A percentile compares a stretch with the other conserved stretches of the same genome.
Evolutionary conservation across 805 yeast genomes (phyloP).

Genomic region (Saturnispora hagleri): DNA sequence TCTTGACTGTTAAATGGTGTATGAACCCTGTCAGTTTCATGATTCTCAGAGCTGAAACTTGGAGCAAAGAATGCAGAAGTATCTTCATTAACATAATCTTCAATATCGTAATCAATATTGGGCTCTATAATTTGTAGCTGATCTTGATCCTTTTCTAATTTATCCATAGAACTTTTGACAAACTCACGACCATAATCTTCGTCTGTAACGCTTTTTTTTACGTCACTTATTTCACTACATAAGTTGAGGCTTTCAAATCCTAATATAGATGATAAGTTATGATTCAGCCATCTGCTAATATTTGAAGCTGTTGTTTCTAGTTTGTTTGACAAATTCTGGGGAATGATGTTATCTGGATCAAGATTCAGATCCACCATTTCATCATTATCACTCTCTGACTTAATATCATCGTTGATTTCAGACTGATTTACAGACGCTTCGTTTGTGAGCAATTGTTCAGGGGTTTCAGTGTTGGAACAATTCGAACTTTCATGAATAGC

Average conservation of each 20-base stretch:
- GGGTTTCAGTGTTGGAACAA: not conserved
- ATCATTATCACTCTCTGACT: not conserved
- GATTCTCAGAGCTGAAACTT: not conserved
- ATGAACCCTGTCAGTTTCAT: not conserved
- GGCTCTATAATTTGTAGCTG: not conserved
- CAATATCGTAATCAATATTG: slow-evolving; percentile 9
- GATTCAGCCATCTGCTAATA: not conserved
- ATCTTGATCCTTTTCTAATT: slow-evolving; percentile 1
- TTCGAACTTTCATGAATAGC: slow-evolving; percentile 7
- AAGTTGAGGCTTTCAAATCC: not conserved
- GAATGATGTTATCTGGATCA: not conserved
- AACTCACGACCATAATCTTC: slow-evolving; percentile 5
- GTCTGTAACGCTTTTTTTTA: slow-evolving; percentile 6
- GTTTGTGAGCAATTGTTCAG: no score
- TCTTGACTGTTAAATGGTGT: not conserved
- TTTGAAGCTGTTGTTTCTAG: not conserved
- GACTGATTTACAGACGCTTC: not conserved
- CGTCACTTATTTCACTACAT: slow-evolving; percentile 7
- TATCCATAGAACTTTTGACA: slow-evolving; percentile 5
- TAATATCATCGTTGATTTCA: not conserved
- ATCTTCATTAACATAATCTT: slow-evolving; percentile 2
- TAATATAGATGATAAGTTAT: not conserved
- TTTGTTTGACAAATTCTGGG: not conserved
- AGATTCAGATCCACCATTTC: not conserved
- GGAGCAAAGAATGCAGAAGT: slow-evolving; percentile 1